Evolutionary conservation across 495 filamentous ascomycete genomes (phyloP), one percentile per base, ranked within the genome.

Genomic region (Xylaria longipes): DNA sequence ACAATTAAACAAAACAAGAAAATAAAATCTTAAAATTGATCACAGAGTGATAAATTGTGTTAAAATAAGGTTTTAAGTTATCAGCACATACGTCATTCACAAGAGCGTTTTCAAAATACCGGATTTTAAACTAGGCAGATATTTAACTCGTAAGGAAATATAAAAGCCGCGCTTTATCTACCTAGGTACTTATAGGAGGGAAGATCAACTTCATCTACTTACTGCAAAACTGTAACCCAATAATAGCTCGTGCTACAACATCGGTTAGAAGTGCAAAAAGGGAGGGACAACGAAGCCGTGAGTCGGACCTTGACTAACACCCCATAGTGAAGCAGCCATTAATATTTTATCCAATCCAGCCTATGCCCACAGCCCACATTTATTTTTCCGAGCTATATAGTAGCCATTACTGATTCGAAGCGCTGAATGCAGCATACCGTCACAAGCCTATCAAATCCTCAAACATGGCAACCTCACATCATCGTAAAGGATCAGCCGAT

Each of bases 391-490:
- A 52, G 46, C 22, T 52, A 52, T 52, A 52, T 52, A 52, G 48
- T 14, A 52, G 48, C 27, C 22, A 52, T 27, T 52, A 27, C 22
- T 52, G 48, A 52, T 52, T 52, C 48, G 48, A 52, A 52, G 22
- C 48, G 3, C 22, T 27, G 20, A 52, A 27, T 27, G 22, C 48
- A 27, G 48, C 22, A 52, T 22, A 52, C 48, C 9, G 29, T 35
- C 15, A 58, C 54, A 33, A 52, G 22, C 29, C 54, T 35, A 58
- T 58, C 29, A 35, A 58, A 31, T n/a, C 54, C 17, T 58, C 54
- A 35, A 58, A 33, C 17, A 58, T 58, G 54, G 54, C 54, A 58
- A 58, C 15, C 17, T 58, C 54, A 35, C 27, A 35, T 35, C 54
- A 58, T 58, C 54, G 27, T 58, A 31, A 58, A 58, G 29, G 15